These are phyloP conservation scores for Flaveria trinervia DNA, from an alignment of 129 eudicot species.

Conservation along the genomic window DNA sequence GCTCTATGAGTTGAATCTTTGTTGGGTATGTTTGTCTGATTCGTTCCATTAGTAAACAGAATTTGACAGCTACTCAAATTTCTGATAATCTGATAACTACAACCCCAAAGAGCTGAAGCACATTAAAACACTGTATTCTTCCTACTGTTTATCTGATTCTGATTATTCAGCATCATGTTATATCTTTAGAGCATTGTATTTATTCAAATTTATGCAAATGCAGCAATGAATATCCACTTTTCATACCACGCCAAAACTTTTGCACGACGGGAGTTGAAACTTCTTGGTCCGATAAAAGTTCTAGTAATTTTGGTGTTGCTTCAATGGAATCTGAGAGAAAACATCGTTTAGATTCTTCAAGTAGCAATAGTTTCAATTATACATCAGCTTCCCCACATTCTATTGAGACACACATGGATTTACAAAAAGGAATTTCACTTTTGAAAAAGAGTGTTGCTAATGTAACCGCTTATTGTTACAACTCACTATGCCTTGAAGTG, in stretches of 20 bases:
- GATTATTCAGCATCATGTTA: neutral
- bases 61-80: neutral
- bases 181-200: neutral
- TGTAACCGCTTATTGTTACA: slow-evolving; percentile 88
- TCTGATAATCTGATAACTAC: neutral
- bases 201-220: slow-evolving; percentile 16
- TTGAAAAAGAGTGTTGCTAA: slow-evolving; percentile 97
- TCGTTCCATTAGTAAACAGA: neutral
- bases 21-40: too few relatives aligned
- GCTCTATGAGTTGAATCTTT: too few relatives aligned
- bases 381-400: slow-evolving; percentile 88
- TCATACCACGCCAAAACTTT: slow-evolving; percentile 78
- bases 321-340: slow-evolving; percentile 89
- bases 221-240: slow-evolving; percentile 90
- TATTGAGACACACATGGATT: slow-evolving; percentile 77
- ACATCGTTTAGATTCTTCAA: slow-evolving; percentile 65
- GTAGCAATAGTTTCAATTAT: slow-evolving; percentile 70
- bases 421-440: slow-evolving; percentile 97
- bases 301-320: slow-evolving; percentile 88
- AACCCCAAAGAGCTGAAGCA: neutral
- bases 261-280: slow-evolving; percentile 85
- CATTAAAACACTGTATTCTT: neutral
- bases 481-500: slow-evolving; percentile 77
- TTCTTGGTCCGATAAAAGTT: slow-evolving; percentile 90
- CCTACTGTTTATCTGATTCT: neutral